These are phyloP conservation scores for Spathaspora sp. DNA, from an alignment of 805 yeast species.

Conservation along the genomic window DNA sequence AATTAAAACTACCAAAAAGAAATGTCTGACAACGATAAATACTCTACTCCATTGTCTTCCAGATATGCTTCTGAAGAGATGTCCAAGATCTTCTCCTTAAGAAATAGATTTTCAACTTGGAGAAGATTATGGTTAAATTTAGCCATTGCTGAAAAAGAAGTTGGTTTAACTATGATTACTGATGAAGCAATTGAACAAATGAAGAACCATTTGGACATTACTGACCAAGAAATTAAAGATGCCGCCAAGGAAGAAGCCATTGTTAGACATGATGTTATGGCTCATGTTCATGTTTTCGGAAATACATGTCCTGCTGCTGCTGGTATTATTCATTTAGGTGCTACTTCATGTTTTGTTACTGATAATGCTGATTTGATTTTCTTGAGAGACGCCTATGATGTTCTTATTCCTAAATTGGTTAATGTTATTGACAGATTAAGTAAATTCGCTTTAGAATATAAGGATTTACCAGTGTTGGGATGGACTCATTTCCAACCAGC, in stretches of 20 bases:
- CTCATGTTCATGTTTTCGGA: slow-evolving; percentile 96
- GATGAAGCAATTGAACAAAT: slow-evolving; percentile 91
- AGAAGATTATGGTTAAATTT: slow-evolving; percentile 94
- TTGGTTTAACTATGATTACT: slow-evolving; percentile 79
- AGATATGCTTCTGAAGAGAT: slow-evolving; percentile 98
- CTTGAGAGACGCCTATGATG: slow-evolving; percentile 91
- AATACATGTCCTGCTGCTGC: slow-evolving; percentile 92
- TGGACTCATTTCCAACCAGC: slow-evolving; percentile 99
- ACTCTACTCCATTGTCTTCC: slow-evolving; percentile 90
- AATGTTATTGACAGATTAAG: slow-evolving; percentile 90
- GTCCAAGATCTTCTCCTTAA: slow-evolving; percentile 86
- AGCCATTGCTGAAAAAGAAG: slow-evolving; percentile 92
- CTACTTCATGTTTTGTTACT: slow-evolving; percentile 96
- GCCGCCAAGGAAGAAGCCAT: slow-evolving; percentile 94
- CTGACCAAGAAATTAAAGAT: slow-evolving; percentile 87
- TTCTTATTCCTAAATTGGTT: slow-evolving; percentile 90
- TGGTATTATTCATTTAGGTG: slow-evolving; percentile 97
- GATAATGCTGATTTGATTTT: slow-evolving; percentile 98
- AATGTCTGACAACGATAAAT: slow-evolving; percentile 51
- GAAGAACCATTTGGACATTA: slow-evolving; percentile 70
- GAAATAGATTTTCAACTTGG: slow-evolving; percentile 97
- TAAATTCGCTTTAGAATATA: slow-evolving; percentile 84
- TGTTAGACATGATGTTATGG: slow-evolving; percentile 99
- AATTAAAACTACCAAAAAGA: neutral
- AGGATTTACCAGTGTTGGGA: slow-evolving; percentile 94